Conservation (phyloP, 768 basidiomycete species). For the Tulasnella sp. region DNA sequence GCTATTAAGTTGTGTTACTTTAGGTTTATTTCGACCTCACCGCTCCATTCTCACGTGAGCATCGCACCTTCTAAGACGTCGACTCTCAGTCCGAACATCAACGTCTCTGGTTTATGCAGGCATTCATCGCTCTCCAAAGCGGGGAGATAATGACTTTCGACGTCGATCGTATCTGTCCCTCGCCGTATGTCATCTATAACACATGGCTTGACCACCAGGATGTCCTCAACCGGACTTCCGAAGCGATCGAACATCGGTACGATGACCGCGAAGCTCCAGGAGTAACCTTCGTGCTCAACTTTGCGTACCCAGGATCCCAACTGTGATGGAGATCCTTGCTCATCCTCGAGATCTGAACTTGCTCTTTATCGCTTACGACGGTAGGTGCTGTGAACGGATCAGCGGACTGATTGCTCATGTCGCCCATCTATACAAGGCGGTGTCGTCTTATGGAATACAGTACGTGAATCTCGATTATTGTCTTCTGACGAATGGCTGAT, state of each 20-base stretch:
- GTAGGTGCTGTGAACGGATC: constrained; percentile 24
- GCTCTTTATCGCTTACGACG: constrained; percentile 64
- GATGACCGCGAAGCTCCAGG: constrained; percentile 15
- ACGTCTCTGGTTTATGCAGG: constrained; percentile 23
- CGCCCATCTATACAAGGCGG: constrained; percentile 35
- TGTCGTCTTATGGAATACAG: constrained; percentile 47
- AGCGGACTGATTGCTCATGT: not conserved
- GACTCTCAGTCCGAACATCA: constrained; percentile 2
- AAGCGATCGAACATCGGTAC: constrained; percentile 14
- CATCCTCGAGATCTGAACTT: constrained; percentile 67
- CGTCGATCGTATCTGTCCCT: constrained; percentile 52
- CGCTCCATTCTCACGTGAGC: constrained; percentile 62
- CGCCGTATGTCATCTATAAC: constrained; percentile 59
- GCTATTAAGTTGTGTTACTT: not conserved
- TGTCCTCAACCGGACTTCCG: constrained; percentile 33
- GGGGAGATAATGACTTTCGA: constrained; percentile 68
- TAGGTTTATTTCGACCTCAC: constrained; percentile 52
- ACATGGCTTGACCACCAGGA: constrained; percentile 65
- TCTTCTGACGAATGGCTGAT: not conserved
- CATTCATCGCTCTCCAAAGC: constrained; percentile 39
- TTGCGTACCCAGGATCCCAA: constrained; percentile 27
- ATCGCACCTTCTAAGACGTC: not conserved
- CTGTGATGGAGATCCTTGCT: constrained; percentile 47
- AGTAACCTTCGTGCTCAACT: not conserved
- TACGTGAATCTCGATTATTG: constrained; percentile 20